These are phyloP conservation scores for Angophora floribunda DNA, from an alignment of 345 rosid genomes.

Conservation along the genomic window DNA sequence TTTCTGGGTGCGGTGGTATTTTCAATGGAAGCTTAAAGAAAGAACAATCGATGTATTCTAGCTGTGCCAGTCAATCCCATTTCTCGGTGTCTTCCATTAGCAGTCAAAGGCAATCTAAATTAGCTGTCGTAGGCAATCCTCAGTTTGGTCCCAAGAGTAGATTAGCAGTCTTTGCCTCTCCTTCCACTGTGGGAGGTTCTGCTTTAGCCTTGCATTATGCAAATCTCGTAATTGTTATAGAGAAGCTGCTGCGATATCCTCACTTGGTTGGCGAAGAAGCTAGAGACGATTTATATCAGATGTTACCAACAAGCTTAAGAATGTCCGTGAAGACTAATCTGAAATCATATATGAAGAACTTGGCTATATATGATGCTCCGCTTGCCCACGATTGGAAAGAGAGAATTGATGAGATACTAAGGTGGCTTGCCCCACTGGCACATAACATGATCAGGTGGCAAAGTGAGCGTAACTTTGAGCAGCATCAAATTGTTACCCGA, in stretches of 20 bases:
- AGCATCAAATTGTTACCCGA: constrained; percentile 71
- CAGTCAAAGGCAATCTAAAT: constrained; percentile 18
- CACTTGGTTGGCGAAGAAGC: constrained; percentile 96
- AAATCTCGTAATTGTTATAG: constrained; percentile 75
- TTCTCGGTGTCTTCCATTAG: constrained; percentile 9
- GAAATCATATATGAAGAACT: constrained; percentile 60
- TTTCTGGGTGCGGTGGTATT: constrained; percentile 30
- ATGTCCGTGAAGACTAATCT: constrained; percentile 50
- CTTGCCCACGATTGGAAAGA: constrained; percentile 96
- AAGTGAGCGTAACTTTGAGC: constrained; percentile 90
- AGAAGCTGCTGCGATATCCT: constrained; percentile 84
- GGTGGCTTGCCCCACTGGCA: constrained; percentile 90
- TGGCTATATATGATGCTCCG: constrained; percentile 90
- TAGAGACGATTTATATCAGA: constrained; percentile 88
- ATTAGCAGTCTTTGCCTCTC: constrained; percentile 38
- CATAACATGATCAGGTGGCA: constrained; percentile 98
- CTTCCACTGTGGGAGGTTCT: constrained; percentile 83
- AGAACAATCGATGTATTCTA: constrained; percentile 12
- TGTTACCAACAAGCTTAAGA: constrained; percentile 82
- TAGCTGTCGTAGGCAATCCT: constrained; percentile 5
- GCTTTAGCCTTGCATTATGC: constrained; percentile 90
- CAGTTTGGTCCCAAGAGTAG: constrained; percentile 46
- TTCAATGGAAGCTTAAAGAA: constrained; percentile 21
- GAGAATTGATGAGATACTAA: constrained; percentile 53
- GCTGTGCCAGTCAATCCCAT: constrained; percentile 7